Evolutionary conservation across 2,329 filamentous ascomycete genomes (phyloP).

Genomic region (Pseudocercospora eumusae): DNA sequence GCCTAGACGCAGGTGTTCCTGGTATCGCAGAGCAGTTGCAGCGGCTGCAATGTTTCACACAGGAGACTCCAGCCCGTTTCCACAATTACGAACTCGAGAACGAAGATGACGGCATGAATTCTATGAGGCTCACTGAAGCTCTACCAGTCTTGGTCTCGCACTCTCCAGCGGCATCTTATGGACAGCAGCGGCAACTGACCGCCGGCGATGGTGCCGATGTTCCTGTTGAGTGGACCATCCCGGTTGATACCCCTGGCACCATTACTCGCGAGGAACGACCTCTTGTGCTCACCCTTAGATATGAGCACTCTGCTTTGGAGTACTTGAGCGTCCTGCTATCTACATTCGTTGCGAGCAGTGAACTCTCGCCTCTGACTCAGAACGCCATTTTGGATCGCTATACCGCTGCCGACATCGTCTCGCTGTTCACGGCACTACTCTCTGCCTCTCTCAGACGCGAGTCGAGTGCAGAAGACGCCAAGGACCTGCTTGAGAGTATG

Average conservation of each 20-base stretch:
- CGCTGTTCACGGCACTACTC: slow-evolving; percentile 71
- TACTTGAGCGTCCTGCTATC: slow-evolving; percentile 77
- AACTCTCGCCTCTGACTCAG: slow-evolving; percentile 25
- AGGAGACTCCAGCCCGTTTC: slow-evolving; percentile 71
- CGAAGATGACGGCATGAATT: slow-evolving; percentile 83
- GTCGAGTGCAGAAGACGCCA: slow-evolving; percentile 42
- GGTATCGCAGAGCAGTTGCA: slow-evolving; percentile 54
- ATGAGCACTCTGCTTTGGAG: slow-evolving; percentile 75
- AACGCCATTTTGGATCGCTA: slow-evolving; percentile 52
- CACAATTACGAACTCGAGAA: slow-evolving; percentile 73
- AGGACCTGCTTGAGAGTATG: slow-evolving; percentile 52
- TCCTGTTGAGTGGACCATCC: slow-evolving; percentile 10
- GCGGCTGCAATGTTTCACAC: slow-evolving; percentile 72
- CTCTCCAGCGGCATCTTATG: slow-evolving; percentile 9
- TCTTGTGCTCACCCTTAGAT: slow-evolving; percentile 71
- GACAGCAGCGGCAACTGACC: slow-evolving; percentile 9
- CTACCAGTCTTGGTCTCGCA: slow-evolving; percentile 61
- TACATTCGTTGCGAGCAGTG: slow-evolving; percentile 60
- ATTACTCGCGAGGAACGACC: slow-evolving; percentile 78
- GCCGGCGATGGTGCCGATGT: slow-evolving; percentile 10
- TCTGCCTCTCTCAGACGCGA: slow-evolving; percentile 38
- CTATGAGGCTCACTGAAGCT: slow-evolving; percentile 66
- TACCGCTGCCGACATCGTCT: slow-evolving; percentile 71
- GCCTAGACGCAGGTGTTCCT: slow-evolving; percentile 14
- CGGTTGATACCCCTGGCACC: slow-evolving; percentile 65